Conservation (phyloP, 441 rosid genomes). For the Syzygium malaccense region DNA sequence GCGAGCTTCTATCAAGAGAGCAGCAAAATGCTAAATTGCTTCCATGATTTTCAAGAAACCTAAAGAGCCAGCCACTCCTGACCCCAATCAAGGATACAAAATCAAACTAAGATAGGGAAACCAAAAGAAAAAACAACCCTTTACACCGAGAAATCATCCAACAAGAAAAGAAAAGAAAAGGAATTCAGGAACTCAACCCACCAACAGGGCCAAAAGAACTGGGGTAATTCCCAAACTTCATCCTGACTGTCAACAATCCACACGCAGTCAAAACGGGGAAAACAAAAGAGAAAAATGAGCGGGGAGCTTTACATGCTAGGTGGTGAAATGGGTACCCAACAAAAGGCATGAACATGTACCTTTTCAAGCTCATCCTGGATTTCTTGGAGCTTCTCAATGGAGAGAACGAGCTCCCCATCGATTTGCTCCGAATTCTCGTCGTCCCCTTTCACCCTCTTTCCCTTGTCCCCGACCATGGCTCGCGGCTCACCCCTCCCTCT, state of each 20-base stretch:
- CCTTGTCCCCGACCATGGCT: constrained; percentile 69
- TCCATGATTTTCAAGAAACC: background rate
- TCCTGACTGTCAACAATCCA: background rate
- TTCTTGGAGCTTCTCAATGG: constrained; percentile 95
- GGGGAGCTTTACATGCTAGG: background rate
- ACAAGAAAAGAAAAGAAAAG: background rate
- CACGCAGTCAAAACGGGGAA: background rate
- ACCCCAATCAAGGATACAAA: background rate
- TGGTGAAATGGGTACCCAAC: background rate
- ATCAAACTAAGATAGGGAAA: background rate
- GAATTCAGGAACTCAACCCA: background rate
- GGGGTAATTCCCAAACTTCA: background rate
- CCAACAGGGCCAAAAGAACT: background rate
- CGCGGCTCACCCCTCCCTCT: background rate
- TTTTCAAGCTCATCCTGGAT: constrained; percentile 94
- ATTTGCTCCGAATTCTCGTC: constrained; percentile 61
- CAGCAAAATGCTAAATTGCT: background rate
- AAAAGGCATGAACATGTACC: constrained; percentile 25
- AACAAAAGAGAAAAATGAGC: background rate
- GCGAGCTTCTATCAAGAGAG: background rate
- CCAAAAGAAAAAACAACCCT: background rate
- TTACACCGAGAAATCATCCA: background rate
- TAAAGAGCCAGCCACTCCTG: background rate
- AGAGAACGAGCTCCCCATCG: constrained; percentile 72
- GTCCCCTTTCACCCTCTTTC: constrained; percentile 66